These are phyloP conservation scores for Aureobasidium sp. DNA, from an alignment of 2,329 filamentous ascomycete genomes.

Conservation along the genomic window DNA sequence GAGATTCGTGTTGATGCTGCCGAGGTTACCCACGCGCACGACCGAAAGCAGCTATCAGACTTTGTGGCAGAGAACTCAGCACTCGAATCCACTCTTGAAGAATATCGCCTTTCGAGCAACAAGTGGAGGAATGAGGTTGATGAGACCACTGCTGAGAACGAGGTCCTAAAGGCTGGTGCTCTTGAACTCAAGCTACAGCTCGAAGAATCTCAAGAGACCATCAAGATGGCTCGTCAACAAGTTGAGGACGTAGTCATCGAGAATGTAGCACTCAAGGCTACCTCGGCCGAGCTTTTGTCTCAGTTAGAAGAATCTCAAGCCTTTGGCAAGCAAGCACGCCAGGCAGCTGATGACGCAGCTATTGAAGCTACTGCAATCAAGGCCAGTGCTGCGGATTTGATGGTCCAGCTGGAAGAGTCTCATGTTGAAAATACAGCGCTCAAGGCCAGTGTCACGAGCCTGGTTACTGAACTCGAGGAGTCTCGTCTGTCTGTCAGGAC, in stretches of 20 bases:
- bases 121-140: conserved; percentile 53
- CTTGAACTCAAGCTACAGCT: background rate
- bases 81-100: conserved; percentile 52
- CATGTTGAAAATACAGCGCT: conserved; percentile 26
- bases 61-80: conserved; percentile 52
- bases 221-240: background rate
- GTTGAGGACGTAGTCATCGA: background rate
- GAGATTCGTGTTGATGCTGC: conserved; percentile 30
- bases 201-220: background rate
- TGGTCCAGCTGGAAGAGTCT: conserved; percentile 1
- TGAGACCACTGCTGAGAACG: conserved; percentile 52
- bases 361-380: conserved; percentile 6
- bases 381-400: conserved; percentile 4
- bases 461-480: conserved; percentile 54
- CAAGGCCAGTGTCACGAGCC: conserved; percentile 50
- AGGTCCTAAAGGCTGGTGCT: conserved; percentile 55
- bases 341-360: conserved; percentile 6
- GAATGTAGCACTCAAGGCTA: background rate
- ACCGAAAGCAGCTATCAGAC: conserved; percentile 21
- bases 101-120: conserved; percentile 52
- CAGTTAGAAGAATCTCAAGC: conserved; percentile 1
- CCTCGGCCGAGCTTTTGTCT: background rate
- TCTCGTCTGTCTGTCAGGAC: conserved; percentile 52
- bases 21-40: conserved; percentile 20
- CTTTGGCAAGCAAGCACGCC: conserved; percentile 2